A percentile compares a stretch with the other conserved stretches of the same genome.
phyloP scores from a whole-genome alignment of 2,329 filamentous ascomycete species.

The Cladobotryum protrusum region DNA sequence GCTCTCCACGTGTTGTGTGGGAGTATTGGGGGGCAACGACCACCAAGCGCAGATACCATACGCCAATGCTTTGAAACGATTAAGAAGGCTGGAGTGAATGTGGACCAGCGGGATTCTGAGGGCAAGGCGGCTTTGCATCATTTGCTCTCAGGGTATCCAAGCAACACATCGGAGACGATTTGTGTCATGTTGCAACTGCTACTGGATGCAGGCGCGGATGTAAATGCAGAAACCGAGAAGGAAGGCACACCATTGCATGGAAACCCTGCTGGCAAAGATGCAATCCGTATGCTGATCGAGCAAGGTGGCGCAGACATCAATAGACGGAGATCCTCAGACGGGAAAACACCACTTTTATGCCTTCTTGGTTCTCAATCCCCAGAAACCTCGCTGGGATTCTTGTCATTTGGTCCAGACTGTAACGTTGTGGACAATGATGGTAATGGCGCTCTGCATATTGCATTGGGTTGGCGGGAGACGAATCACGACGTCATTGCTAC shows the following conservation, averaged over 20 bases:
- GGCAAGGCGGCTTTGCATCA: not conserved
- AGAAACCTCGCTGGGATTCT: no score
- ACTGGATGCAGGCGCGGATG: not conserved
- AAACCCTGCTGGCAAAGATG: not conserved
- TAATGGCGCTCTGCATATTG: no score
- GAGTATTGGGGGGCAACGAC: no score
- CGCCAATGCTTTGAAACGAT: no score
- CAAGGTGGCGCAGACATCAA: not conserved
- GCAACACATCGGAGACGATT: not conserved
- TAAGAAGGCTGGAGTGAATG: no score
- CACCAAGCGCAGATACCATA: no score
- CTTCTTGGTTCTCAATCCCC: not conserved
- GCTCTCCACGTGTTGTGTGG: no score
- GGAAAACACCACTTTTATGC: not conserved
- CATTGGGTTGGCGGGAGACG: no score
- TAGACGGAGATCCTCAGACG: not conserved
- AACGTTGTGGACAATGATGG: no score
- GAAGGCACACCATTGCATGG: not conserved
- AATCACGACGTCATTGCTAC: no score
- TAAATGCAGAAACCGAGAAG: not conserved
- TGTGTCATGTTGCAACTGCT: constrained; percentile 13
- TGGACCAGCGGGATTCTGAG: no score
- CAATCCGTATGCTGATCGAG: not conserved
- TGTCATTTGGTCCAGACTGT: no score
- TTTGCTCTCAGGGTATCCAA: not conserved